Evolutionary conservation across 2,329 filamentous ascomycete species (phyloP).

Genomic region (Xylariaceae sp.): DNA sequence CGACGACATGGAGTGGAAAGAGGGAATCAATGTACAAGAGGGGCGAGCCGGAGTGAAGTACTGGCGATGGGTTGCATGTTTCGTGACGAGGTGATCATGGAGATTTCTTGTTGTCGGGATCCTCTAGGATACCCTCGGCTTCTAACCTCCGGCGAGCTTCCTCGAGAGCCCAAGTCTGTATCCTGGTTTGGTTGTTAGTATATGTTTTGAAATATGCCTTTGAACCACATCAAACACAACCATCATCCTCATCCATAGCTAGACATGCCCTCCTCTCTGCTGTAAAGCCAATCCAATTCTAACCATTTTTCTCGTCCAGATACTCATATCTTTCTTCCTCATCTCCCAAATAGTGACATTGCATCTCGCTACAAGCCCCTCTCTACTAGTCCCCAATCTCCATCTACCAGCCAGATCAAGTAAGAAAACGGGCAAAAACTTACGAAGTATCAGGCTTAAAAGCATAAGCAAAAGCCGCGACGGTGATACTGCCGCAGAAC

Average conservation of each 20-base stretch:
- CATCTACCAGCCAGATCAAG: slow-evolving; percentile 3
- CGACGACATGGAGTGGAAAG: too few relatives aligned
- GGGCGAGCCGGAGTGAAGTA: too few relatives aligned
- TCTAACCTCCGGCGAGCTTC: slow-evolving; percentile 94
- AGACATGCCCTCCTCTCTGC: too few relatives aligned
- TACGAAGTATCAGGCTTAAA: slow-evolving; percentile 99
- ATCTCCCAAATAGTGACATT: neutral
- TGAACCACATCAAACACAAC: too few relatives aligned
- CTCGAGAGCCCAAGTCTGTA: slow-evolving; percentile 98
- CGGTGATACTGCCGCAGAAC: slow-evolving; percentile 71
- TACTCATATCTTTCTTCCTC: neutral
- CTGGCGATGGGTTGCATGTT: too few relatives aligned
- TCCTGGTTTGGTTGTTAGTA: slow-evolving; percentile 53
- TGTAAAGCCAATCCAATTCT: too few relatives aligned
- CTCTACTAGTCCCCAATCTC: neutral
- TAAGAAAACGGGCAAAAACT: slow-evolving; percentile 41
- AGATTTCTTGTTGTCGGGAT: slow-evolving; percentile 39
- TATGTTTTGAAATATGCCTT: too few relatives aligned
- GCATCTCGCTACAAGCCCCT: neutral
- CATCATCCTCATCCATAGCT: too few relatives aligned
- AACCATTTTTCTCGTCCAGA: too few relatives aligned
- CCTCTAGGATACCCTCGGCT: slow-evolving; percentile 87
- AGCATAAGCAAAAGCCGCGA: slow-evolving; percentile 76
- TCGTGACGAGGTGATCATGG: too few relatives aligned
- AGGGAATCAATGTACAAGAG: too few relatives aligned